These are phyloP conservation scores for Pyronema omphalodes DNA, from an alignment of 495 filamentous ascomycete genomes.

Conservation along the genomic window DNA sequence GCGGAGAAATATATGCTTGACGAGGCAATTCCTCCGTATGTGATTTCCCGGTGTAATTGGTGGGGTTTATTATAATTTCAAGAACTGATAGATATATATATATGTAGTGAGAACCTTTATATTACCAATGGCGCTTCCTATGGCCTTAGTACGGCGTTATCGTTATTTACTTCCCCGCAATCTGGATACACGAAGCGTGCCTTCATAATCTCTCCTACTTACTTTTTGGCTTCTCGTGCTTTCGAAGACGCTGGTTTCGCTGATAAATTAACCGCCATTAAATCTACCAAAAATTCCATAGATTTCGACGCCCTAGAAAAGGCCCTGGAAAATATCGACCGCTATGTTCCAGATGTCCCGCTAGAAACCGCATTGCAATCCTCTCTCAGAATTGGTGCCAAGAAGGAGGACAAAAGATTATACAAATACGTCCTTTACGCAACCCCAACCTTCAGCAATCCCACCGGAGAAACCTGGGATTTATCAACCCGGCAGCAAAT, in stretches of 20 bases:
- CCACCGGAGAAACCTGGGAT: slow-evolving; percentile 55
- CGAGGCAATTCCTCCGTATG: slow-evolving; percentile 10
- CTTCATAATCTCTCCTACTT: slow-evolving; percentile 66
- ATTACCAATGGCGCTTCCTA: slow-evolving; percentile 69
- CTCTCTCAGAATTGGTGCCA: slow-evolving; percentile 29
- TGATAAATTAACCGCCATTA: slow-evolving; percentile 12
- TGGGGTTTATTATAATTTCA: slow-evolving; percentile 20
- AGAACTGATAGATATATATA: slow-evolving; percentile 5
- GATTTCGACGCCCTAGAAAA: slow-evolving; percentile 8
- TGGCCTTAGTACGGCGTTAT: slow-evolving; percentile 51
- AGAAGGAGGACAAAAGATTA: slow-evolving; percentile 24
- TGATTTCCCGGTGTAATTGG: neutral
- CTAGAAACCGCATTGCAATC: slow-evolving; percentile 11
- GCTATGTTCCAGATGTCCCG: slow-evolving; percentile 8
- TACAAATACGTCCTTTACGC: slow-evolving; percentile 74
- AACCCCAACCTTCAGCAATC: slow-evolving; percentile 69
- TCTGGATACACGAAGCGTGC: slow-evolving; percentile 49
- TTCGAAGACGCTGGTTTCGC: slow-evolving; percentile 36
- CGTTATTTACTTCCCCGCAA: slow-evolving; percentile 54
- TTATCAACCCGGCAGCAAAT: slow-evolving; percentile 40
- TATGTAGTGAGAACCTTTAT: slow-evolving; percentile 39
- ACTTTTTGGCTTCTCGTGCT: slow-evolving; percentile 57
- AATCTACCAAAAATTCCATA: slow-evolving; percentile 6
- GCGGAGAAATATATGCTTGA: slow-evolving; percentile 34
- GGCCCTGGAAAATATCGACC: slow-evolving; percentile 5